Evolutionary conservation across 2,329 filamentous ascomycete genomes (phyloP), one percentile per base, ranked within the genome.

Genomic region (Trichothecium roseum): DNA sequence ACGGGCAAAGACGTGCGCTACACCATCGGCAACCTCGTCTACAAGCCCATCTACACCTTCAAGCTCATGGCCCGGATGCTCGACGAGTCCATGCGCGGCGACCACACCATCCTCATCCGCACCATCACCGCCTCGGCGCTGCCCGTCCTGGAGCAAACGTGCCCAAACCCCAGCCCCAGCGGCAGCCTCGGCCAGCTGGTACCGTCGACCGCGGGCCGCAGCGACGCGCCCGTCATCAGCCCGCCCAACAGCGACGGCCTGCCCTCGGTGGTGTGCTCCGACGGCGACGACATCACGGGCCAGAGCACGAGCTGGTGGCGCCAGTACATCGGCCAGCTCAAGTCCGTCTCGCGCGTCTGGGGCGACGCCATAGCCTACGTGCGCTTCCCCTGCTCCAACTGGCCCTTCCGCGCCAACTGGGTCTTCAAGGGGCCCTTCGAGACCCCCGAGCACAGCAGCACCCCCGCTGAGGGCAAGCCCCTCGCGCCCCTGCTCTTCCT

Each of bases 401-500:
- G 65, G 50, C 42, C 24, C 1, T 45, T 62, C 18, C 49, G 53
- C 2, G 52, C 64, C 6, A 55, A 51, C 38, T 66, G 58, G 55
- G 45, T 53, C n/a, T 68, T 63, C 47, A 44, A 44, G 12, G 56
- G 56, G 0, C 56, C 56, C 5, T 60, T 55, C 22, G 46, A 43
- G 5, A 51, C 51, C 2, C 54, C 54, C 2, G 12, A 39, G 20
- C 35, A 39, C 3, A 10, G 6, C 20, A 42, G 50, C 13, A 33
- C 54, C 8, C n/a, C 47, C 3, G 37, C 42, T 2, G 40, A 42
- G 10, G 58, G 50, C 7, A 52, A 43, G 28, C 65, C 66, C 1
- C 48, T 49, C 1, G 59, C 59, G 4, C 65, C 66, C 4, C 40
- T 69, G 18, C 45, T 70, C 18, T 66, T 66, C 45, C 41, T 69